Percentiles rank a stretch among this genome's conserved stretches.
Evolutionary conservation across 2,329 filamentous ascomycete genomes (phyloP).

Genomic region (Xylariaceae sp.): DNA sequence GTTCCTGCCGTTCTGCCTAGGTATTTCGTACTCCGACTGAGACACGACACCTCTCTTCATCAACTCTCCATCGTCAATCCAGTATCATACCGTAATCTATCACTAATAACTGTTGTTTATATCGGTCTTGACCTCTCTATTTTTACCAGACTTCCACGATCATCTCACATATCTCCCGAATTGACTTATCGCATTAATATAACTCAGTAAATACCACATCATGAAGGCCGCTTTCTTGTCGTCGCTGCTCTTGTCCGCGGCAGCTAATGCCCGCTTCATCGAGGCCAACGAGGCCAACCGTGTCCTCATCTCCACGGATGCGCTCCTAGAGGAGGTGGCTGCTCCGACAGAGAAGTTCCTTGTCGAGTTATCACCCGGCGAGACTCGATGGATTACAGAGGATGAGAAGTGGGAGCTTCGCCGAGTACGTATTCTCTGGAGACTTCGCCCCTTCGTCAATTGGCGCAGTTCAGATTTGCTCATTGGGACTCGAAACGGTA

Average conservation of each 20-base stretch:
- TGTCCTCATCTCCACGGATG: conserved; percentile 44
- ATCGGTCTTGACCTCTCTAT: neutral
- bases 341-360: conserved; percentile 54
- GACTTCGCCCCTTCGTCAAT: neutral
- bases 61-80: too few relatives aligned
- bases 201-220: neutral
- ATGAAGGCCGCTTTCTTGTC: conserved; percentile 46
- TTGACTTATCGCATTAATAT: neutral
- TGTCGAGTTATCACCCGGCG: conserved; percentile 77
- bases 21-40: too few relatives aligned
- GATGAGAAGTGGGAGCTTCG: conserved; percentile 92
- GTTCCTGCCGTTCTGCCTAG: too few relatives aligned
- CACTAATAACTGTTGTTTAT: too few relatives aligned
- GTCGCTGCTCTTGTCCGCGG: conserved; percentile 47
- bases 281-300: conserved; percentile 47
- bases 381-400: conserved; percentile 83
- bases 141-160: neutral
- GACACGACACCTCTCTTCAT: too few relatives aligned
- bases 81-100: too few relatives aligned
- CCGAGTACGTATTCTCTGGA: conserved; percentile 49
- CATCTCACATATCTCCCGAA: neutral
- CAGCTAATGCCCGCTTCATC: conserved; percentile 51
- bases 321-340: conserved; percentile 27
- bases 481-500: neutral
- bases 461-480: neutral